Evolutionary conservation across 169 alveolate species (phyloP).

Genomic region (Plasmodium sp.): DNA sequence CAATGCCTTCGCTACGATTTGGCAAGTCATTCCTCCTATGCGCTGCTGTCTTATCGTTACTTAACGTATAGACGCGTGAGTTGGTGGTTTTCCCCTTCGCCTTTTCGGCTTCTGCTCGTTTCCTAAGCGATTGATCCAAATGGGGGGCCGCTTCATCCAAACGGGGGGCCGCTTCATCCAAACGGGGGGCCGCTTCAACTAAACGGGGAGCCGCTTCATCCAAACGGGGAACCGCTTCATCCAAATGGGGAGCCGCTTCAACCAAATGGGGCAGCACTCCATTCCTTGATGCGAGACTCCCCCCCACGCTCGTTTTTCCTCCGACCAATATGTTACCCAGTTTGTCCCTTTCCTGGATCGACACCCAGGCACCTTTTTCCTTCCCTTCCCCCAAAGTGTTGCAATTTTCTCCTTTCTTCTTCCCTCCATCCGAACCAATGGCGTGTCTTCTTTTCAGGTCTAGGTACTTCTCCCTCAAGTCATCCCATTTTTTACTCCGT

Average conservation of each 20-base stretch:
- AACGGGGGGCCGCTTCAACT: background rate
- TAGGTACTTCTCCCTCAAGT: constrained; percentile 13
- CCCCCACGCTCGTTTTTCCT: background rate
- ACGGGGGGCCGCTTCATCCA: background rate
- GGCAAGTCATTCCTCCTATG: background rate
- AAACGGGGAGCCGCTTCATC: background rate
- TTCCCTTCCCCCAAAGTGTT: background rate
- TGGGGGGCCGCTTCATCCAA: background rate
- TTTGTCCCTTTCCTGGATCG: background rate
- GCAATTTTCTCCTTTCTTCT: background rate
- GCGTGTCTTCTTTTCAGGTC: background rate
- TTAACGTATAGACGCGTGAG: background rate
- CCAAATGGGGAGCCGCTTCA: background rate
- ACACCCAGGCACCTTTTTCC: background rate
- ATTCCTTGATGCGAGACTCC: background rate
- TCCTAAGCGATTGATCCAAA: background rate
- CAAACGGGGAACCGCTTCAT: background rate
- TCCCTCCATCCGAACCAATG: background rate
- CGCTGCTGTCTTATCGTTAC: background rate
- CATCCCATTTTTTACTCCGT: constrained; percentile 9
- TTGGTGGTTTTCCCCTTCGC: background rate
- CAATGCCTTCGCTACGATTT: background rate
- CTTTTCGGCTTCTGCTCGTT: background rate
- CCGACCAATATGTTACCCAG: background rate
- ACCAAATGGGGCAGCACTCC: background rate